Percentiles rank a stretch among this genome's conserved stretches.
Conservation (phyloP, 1,284 basidiomycete genomes). For the Violaceomyces palustris region DNA sequence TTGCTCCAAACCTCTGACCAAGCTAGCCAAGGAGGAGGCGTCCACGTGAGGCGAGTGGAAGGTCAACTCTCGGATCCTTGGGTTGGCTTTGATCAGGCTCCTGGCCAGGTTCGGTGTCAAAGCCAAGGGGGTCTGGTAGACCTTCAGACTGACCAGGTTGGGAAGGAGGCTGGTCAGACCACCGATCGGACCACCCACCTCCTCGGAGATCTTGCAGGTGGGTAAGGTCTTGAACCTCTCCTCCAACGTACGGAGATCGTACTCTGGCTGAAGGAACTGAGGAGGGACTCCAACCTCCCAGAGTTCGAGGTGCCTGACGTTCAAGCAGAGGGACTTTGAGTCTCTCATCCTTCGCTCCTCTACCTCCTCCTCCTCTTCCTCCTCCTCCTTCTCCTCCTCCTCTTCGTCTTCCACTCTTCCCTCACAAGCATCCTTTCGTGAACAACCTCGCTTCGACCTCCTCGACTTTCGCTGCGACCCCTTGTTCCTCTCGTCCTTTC, state of each 20-base stretch:
- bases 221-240: too few species aligned
- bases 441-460: too few species aligned
- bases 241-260: too few species aligned
- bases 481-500: too few species aligned
- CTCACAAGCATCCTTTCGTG: too few species aligned
- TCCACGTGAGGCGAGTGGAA: conserved; percentile 1
- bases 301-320: background rate
- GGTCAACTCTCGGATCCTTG: background rate
- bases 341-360: too few species aligned
- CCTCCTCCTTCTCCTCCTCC: too few species aligned
- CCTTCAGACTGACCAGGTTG: background rate
- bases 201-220: background rate
- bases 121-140: background rate
- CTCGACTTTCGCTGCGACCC: too few species aligned
- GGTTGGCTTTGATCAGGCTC: background rate
- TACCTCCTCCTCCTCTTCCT: too few species aligned
- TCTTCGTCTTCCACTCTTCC: too few species aligned
- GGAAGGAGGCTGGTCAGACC: background rate
- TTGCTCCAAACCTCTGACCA: background rate
- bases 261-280: too few species aligned
- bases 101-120: background rate
- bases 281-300: too few species aligned
- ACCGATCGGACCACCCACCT: background rate
- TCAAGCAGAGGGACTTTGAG: background rate
- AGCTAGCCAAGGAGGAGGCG: background rate